Evolutionary conservation across 2,329 filamentous ascomycete genomes (phyloP).

Genomic region (Sordariomycetes sp.): DNA sequence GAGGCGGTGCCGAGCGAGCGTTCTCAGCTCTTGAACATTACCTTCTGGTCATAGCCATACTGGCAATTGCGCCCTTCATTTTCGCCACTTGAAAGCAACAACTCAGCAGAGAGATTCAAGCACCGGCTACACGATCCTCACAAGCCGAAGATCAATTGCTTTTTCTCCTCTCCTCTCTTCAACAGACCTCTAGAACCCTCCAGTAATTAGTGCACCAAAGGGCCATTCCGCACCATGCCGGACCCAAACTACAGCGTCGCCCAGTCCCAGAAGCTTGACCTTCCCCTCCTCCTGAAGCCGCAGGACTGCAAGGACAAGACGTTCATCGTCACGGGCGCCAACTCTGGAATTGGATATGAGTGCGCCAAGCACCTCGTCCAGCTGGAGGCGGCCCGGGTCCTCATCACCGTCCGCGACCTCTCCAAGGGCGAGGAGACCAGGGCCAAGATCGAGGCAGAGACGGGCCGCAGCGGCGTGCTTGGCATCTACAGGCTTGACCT

Average conservation of each 20-base stretch:
- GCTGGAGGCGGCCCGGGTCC: conserved; percentile 28
- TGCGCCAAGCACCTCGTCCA: conserved; percentile 28
- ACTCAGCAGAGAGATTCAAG: too few relatives aligned
- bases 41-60: too few relatives aligned
- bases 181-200: too few relatives aligned
- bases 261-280: not conserved
- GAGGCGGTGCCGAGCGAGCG: too few relatives aligned
- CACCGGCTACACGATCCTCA: too few relatives aligned
- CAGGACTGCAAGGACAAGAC: conserved; percentile 22
- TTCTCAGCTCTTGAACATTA: too few relatives aligned
- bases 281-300: conserved; percentile 4
- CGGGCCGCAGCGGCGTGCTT: conserved; percentile 12
- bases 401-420: conserved; percentile 29
- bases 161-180: too few relatives aligned
- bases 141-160: too few relatives aligned
- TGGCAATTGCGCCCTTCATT: too few relatives aligned
- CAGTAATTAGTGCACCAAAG: too few relatives aligned
- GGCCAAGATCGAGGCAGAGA: conserved; percentile 20
- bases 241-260: not conserved
- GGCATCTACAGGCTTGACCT: conserved; percentile 38
- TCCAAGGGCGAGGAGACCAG: conserved; percentile 5
- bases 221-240: not conserved
- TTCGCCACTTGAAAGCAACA: too few relatives aligned
- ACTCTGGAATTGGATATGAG: conserved; percentile 30
- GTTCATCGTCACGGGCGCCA: conserved; percentile 34